Base-by-base conservation (phyloP, 164 flowering plant species). In the Aristolochia fimbriata region DNA sequence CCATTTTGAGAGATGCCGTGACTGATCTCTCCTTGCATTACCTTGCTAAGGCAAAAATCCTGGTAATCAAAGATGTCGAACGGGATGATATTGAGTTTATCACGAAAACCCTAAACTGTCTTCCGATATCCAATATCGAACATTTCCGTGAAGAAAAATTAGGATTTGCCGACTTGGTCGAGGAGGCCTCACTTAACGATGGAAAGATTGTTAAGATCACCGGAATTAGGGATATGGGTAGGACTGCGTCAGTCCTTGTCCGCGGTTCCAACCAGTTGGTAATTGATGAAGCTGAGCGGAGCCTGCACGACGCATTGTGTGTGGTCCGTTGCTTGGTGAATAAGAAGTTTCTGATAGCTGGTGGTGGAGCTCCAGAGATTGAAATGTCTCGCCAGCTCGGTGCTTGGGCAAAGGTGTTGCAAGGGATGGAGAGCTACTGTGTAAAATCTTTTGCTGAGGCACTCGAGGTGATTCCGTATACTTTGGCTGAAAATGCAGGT, bases 291-390 rank as follows among this genome's bases (percentile, higher is more conserved):
- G 98, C 98, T 2, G 98, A 91, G 61, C 64, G 98, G 78, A 91
- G 98, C 61, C 75, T 91, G 82, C 98, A 91, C 31, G 98, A 91
- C 78, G 96, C 98, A 0, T 67, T 91, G 62, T 88, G 96, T 65
- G 96, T 91, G 47, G 87, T 91, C 15, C 77, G 98, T 74, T 88
- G 98, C 58, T 73, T 88, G 82, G 96, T 91, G 71, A 86, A 61
- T 73, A 88, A 91, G 75, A 74, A 72, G 74, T 88, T 86, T 67
- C 49, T 91, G 79, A 89, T 89, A 76, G 98, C 98, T 1, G 98
- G 98, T 56, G 98, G 98, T 57, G 98, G 96, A 15, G 98, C 98
- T 0, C 96, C 98, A 2, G 96, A 92, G 81, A 85, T 92, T 58
- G 98, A 92, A 80, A 73, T 92, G 46, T 89, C 96, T 1, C 81